These are phyloP conservation scores for Fusarium nurragi DNA, from an alignment of 2,329 filamentous ascomycete genomes.

Conservation along the genomic window DNA sequence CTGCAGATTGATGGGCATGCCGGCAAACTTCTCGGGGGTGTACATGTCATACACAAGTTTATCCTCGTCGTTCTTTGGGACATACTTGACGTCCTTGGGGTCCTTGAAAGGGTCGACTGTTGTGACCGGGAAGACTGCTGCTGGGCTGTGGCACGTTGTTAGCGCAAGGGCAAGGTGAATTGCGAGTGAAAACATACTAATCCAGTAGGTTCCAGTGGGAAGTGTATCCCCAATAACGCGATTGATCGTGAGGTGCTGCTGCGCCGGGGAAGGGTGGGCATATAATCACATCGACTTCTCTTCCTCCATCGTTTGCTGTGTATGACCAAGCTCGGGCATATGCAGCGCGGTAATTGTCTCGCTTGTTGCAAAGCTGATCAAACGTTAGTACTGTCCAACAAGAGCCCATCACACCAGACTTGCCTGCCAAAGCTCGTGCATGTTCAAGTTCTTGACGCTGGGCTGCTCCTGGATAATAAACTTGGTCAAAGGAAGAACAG, in stretches of 20 bases:
- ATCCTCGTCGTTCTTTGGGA: constrained; percentile 44
- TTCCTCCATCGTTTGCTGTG: constrained; percentile 43
- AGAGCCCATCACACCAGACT: too few relatives aligned
- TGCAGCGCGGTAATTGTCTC: constrained; percentile 52
- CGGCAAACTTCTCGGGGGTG: constrained; percentile 38
- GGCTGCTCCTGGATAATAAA: constrained; percentile 67
- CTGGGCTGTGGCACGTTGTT: constrained; percentile 50
- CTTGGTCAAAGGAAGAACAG: constrained; percentile 64
- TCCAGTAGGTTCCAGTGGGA: constrained; percentile 75
- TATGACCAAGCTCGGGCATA: constrained; percentile 53
- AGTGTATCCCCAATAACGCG: constrained; percentile 71
- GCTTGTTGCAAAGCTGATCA: constrained; percentile 46
- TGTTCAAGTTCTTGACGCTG: constrained; percentile 52
- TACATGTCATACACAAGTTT: constrained; percentile 46
- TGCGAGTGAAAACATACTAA: constrained; percentile 50
- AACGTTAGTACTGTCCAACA: rapidly evolving
- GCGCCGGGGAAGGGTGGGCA: constrained; percentile 67
- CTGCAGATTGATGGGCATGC: constrained; percentile 44
- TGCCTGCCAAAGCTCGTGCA: constrained; percentile 54
- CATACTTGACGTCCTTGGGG: constrained; percentile 36
- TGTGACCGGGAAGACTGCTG: constrained; percentile 66
- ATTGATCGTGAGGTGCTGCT: constrained; percentile 54
- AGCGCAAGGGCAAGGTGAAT: rapidly evolving
- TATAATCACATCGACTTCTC: constrained; percentile 67
- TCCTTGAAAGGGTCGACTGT: constrained; percentile 43